These are phyloP conservation scores for maize (Zea mays) DNA, from an alignment of 176 grass and related monocot species.

Conservation along the genomic window DNA sequence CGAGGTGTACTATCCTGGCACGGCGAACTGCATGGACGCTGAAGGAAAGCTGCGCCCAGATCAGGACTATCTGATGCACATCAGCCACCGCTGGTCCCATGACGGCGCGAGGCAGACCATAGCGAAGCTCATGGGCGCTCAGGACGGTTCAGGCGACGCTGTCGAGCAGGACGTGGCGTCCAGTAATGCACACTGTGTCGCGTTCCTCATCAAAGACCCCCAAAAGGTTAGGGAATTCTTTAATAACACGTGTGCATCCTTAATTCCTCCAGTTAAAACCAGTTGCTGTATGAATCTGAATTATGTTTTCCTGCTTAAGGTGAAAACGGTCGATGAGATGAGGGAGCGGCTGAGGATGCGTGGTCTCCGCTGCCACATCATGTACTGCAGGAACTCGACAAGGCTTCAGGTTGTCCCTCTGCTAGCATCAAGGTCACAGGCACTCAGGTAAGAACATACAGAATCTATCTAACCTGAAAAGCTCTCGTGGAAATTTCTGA, in stretches of 20 bases:
- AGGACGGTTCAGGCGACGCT: constrained; percentile 18
- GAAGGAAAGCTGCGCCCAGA: constrained; percentile 78
- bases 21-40: constrained; percentile 57
- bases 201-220: constrained; percentile 78
- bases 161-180: constrained; percentile 66
- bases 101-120: constrained; percentile 68
- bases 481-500: constrained; percentile 13
- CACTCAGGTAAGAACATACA: constrained; percentile 62
- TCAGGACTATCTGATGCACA: constrained; percentile 84
- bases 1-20: constrained; percentile 93
- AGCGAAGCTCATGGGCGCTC: constrained; percentile 57
- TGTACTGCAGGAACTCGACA: constrained; percentile 83
- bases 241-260: not conserved
- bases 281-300: not conserved
- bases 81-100: constrained; percentile 85
- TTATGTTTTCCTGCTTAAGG: constrained; percentile 43
- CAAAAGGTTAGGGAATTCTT: constrained; percentile 42
- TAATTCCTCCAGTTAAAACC: not conserved
- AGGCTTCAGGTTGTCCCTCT: constrained; percentile 90
- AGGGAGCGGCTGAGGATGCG: constrained; percentile 83
- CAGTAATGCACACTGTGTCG: constrained; percentile 73
- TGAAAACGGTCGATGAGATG: constrained; percentile 65
- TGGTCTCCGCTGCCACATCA: constrained; percentile 82
- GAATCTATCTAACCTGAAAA: not conserved
- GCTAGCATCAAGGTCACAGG: constrained; percentile 88